Evolutionary conservation across 306 rosid genomes (phyloP), one percentile per base, ranked within the genome.

Genomic region (Acacia melanoxylon): DNA sequence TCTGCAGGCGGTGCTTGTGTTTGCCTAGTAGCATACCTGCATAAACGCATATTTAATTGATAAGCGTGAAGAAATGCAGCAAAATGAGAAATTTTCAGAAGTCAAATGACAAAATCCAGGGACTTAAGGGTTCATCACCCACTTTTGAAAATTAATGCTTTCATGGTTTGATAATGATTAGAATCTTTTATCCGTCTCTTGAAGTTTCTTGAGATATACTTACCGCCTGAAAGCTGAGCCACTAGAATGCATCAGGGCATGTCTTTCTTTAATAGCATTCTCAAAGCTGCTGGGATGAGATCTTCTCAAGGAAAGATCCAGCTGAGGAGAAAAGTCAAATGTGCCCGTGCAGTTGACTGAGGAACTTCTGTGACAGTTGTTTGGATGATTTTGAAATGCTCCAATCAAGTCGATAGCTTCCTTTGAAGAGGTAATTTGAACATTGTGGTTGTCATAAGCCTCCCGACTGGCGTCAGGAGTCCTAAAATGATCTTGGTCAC

Each of bases 231-330:
- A 96, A 82, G 99, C 99, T 10, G 98, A 96, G 70, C 88, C 88
- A 83, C 87, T 89, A 49, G 98, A 96, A 71, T 89, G 93, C 84
- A 87, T 88, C 76, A 96, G 86, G 83, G 88, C 81, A 24, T 83
- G 87, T 84, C 89, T 87, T 80, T 91, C 92, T 90, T 87, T 91
- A 33, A 85, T 67, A 65, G 78, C 89, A 83, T 85, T 88, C 80
- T 91, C 91, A 68, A 83, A 85, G 78, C 83, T 87, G 74, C 82
- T 37, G 69, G 91, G 88, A 78, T 81, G 82, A 72, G 89, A 88
- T 84, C 98, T 83, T 92, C 90, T 91, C 42, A 96, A 89, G 79
- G 99, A 91, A 79, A 96, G 98, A 88, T 96, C 95, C 87, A 96
- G 84, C 20, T 86, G 92, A 11, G 94, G 92, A 84, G 86, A 85